phyloP scores from a whole-genome alignment of 2,329 filamentous ascomycete genomes.

The Colletotrichum sp. region DNA sequence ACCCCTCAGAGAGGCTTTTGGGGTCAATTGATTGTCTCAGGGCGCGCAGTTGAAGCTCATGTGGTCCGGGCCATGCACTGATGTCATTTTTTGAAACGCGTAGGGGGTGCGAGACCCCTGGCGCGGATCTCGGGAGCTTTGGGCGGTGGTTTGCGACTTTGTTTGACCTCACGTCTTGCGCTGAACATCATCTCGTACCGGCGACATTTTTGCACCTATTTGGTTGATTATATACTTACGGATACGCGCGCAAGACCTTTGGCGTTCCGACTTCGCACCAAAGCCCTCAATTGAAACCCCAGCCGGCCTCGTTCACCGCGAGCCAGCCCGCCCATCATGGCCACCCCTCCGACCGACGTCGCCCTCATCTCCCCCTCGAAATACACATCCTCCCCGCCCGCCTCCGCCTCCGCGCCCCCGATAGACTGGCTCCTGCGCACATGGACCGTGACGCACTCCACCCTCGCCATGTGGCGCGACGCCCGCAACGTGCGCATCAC shows the following conservation, averaged over 20 bases:
- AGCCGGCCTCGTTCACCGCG: neutral
- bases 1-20: neutral
- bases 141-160: constrained; percentile 28
- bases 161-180: neutral
- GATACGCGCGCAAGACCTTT: neutral
- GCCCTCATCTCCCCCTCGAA: constrained; percentile 48
- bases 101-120: neutral
- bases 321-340: neutral
- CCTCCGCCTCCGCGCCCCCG: constrained; percentile 44
- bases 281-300: neutral
- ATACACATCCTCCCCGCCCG: constrained; percentile 38
- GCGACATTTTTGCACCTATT: neutral
- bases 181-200: neutral
- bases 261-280: neutral
- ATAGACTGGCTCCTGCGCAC: constrained; percentile 67
- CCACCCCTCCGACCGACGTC: constrained; percentile 11
- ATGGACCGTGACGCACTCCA: constrained; percentile 79
- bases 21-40: neutral
- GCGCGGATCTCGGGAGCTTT: constrained; percentile 34
- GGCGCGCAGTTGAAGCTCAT: neutral
- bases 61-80: neutral
- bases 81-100: constrained; percentile 20
- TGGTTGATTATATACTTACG: neutral
- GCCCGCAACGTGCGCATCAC: constrained; percentile 83
- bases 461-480: constrained; percentile 80